Conservation (phyloP, 176 grass and related monocot species). For the Aegilops umbellulata region DNA sequence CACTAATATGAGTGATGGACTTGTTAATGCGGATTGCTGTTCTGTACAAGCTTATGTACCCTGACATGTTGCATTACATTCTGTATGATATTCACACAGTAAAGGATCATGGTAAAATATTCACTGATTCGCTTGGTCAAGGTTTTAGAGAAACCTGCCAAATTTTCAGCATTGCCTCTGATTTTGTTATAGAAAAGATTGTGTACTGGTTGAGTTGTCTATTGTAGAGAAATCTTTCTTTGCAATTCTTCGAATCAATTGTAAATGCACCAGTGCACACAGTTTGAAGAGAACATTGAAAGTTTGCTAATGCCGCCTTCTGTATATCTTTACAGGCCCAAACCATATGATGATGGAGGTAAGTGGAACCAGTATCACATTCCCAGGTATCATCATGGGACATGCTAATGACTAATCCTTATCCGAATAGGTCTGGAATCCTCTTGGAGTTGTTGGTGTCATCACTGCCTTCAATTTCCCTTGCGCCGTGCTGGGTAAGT, state of each 20-base stretch:
- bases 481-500: slow-evolving; percentile 88
- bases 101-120: not conserved
- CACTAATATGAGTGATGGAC: no score
- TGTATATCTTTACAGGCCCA: slow-evolving; percentile 61
- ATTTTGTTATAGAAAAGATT: slow-evolving; percentile 19
- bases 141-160: not conserved
- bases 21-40: not conserved
- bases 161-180: not conserved
- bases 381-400: slow-evolving; percentile 17
- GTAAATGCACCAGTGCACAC: not conserved
- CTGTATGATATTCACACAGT: not conserved
- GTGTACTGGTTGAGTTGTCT: not conserved
- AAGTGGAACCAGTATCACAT: not conserved
- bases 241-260: not conserved
- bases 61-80: not conserved
- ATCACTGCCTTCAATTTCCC: slow-evolving; percentile 99
- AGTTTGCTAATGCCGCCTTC: slow-evolving; percentile 19
- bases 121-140: not conserved
- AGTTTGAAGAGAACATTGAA: not conserved
- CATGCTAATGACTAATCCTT: slow-evolving; percentile 28
- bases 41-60: not conserved
- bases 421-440: slow-evolving; percentile 90
- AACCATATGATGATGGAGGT: slow-evolving; percentile 99
- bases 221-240: slow-evolving; percentile 8
- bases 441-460: slow-evolving; percentile 95